Base-by-base conservation (phyloP, 140 eudicot genomes). In the Oenanthe javanica region DNA sequence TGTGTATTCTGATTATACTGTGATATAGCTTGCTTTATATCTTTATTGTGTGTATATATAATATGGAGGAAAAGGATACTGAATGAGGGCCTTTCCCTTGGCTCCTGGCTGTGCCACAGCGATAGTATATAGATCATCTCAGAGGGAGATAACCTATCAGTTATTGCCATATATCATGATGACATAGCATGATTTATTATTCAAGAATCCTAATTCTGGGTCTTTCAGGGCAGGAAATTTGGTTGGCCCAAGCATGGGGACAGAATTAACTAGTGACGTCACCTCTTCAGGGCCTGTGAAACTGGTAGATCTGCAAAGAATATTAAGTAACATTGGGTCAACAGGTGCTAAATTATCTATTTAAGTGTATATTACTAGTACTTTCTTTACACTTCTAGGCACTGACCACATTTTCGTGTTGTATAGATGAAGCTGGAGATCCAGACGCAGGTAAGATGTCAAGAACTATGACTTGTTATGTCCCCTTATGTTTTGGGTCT, bases 201-300 rank as follows among this genome's bases (percentile, higher is more conserved):
- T 38, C 3, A 21, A n/a, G 78, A 72, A 45, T 25, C 7, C 16
- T 14, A 55, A 70, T 67, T 23, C 21, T 74, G 16, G 19, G 50
- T 80, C 46, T 83, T 71, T 36, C 86, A 95, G 99, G 90, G 97
- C 96, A 83, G 97, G 97, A 79, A 87, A 92, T 89, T 85, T 95
- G 86, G 93, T 88, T 45, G 93, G 96, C 67, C 80, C 97, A 69
- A 87, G 99, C 85, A 86, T 87, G 82, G 93, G 93, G 76, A 86
- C 90, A 21, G 99, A 90, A 87, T 90, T 86, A 72, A 85, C 82
- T 38, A 91, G 99, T 89, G 97, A 93, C 42, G 97, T 92, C 38
- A 90, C 97, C 49, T 95, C 99, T 66, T 89, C 97, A 11, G 99
- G 99, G 67, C 97, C 97, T 25, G 97, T 95, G 63, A 92, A 92